These are phyloP conservation scores for Entophlyctis helioformis DNA, from an alignment of 192 early-diverging fungal species.

Conservation along the genomic window DNA sequence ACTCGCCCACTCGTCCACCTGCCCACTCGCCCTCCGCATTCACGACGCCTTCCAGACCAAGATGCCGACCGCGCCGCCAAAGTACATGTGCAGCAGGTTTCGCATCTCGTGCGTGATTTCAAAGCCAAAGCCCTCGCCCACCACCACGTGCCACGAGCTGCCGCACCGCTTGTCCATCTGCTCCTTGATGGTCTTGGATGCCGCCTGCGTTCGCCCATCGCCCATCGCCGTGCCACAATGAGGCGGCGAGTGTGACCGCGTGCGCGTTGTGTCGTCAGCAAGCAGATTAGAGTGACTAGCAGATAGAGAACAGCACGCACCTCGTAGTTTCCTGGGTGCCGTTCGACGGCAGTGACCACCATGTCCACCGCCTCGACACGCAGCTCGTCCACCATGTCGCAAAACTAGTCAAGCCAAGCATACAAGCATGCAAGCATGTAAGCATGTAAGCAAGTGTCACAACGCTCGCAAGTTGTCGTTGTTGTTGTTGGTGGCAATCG, in stretches of 20 bases:
- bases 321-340: conserved; percentile 48
- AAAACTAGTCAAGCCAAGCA: conserved; percentile 16
- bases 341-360: conserved; percentile 48
- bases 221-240: too few species aligned
- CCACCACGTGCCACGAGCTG: conserved; percentile 46
- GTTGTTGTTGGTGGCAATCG: background rate
- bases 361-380: conserved; percentile 40
- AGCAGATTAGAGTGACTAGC: background rate
- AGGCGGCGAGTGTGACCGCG: too few species aligned
- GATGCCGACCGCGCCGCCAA: conserved; percentile 38
- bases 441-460: background rate
- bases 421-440: background rate
- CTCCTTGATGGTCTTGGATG: conserved; percentile 47
- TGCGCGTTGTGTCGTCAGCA: too few species aligned
- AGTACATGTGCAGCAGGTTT: conserved; percentile 49
- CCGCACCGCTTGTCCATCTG: conserved; percentile 50
- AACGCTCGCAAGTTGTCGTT: conserved; percentile 1
- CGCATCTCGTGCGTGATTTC: conserved; percentile 46
- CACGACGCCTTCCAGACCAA: conserved; percentile 39
- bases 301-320: conserved; percentile 7
- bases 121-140: conserved; percentile 55
- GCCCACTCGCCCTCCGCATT: too few species aligned
- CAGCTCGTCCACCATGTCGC: conserved; percentile 45
- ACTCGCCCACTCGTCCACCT: too few species aligned
- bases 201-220: conserved; percentile 27